Base-by-base conservation (phyloP, 495 filamentous ascomycete genomes). In the Lasiosphaeria ovina region DNA sequence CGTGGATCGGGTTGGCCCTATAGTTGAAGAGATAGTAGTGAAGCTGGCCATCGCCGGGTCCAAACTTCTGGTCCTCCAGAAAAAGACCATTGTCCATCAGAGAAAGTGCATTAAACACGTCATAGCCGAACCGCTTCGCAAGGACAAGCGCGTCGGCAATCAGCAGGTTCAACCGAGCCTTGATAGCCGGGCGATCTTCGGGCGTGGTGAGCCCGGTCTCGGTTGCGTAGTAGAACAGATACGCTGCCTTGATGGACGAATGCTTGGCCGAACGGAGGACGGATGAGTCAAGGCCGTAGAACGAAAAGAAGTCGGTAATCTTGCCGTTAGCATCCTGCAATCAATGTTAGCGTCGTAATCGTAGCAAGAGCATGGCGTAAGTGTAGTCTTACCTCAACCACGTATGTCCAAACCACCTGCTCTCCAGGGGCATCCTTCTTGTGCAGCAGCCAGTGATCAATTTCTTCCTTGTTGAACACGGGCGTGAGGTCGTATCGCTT, bases 21-120 rank as follows among this genome's bases (percentile, higher is more conserved):
- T 96, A 98, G 77, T 98, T 98, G 80, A 93, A 98, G 12, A 98
- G 80, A 70, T 98, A 98, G 74, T 88, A 98, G 69, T 98, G 92
- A 58, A 98, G 78, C 69, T 92, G 90, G 51, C 94, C 94, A 69
- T 98, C 94, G 14, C 94, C 94, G 6, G 88, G 84, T 32, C 93
- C 93, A 61, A 97, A 98, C 72, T 93, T 96, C 66, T 96, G 89
- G 55, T 96, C 79, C 65, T 91, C 86, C 10, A 98, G 81, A 82
- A 98, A 98, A 16, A 98, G 80, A 5, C 87, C 85, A 75, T 98
- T 98, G 70, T 98, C 94, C 66, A 96, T 84, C 35, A 96, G 79
- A 0, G 94, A 96, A 17, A 98, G 82, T 0, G 91, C 93, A 64
- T 98, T 98, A 80, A 97, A 96, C 45, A 98, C 94, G 72, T 98